Conservation (phyloP, 371 early-diverging fungal genomes). For the Mortierella sp. region DNA sequence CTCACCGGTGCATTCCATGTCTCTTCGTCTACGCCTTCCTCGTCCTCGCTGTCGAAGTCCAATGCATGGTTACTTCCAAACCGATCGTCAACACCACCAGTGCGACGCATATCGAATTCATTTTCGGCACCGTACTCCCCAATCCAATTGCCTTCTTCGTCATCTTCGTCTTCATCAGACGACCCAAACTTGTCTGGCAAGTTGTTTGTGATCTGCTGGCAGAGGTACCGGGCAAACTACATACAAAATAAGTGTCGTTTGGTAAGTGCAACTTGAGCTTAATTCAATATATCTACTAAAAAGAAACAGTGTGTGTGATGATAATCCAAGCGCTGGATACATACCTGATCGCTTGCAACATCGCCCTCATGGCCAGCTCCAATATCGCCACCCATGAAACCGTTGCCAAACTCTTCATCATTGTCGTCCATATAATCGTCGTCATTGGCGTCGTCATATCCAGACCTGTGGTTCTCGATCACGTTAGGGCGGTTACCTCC, state of each 20-base stretch:
- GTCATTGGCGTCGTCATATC: slow-evolving; percentile 47
- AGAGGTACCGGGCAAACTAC: slow-evolving; percentile 78
- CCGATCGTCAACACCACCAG: slow-evolving; percentile 19
- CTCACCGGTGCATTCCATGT: slow-evolving; percentile 48
- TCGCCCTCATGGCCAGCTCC: slow-evolving; percentile 64
- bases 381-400: slow-evolving; percentile 54
- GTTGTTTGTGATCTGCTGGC: slow-evolving; percentile 74
- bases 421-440: slow-evolving; percentile 62
- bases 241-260: neutral
- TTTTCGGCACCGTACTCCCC: slow-evolving; percentile 44
- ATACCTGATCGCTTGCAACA: slow-evolving; percentile 66
- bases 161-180: slow-evolving; percentile 67
- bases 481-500: slow-evolving; percentile 85
- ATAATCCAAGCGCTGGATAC: neutral
- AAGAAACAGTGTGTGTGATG: too few relatives aligned
- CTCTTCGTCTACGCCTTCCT: slow-evolving; percentile 54
- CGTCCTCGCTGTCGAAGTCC: slow-evolving; percentile 48
- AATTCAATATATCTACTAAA: slow-evolving; percentile 1
- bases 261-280: neutral
- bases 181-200: slow-evolving; percentile 74
- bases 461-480: slow-evolving; percentile 49
- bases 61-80: slow-evolving; percentile 23
- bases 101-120: slow-evolving; percentile 39
- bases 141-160: slow-evolving; percentile 66
- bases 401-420: slow-evolving; percentile 61